phyloP scores from a whole-genome alignment of 2,329 filamentous ascomycete species.

The Pseudogymnoascus sp. region DNA sequence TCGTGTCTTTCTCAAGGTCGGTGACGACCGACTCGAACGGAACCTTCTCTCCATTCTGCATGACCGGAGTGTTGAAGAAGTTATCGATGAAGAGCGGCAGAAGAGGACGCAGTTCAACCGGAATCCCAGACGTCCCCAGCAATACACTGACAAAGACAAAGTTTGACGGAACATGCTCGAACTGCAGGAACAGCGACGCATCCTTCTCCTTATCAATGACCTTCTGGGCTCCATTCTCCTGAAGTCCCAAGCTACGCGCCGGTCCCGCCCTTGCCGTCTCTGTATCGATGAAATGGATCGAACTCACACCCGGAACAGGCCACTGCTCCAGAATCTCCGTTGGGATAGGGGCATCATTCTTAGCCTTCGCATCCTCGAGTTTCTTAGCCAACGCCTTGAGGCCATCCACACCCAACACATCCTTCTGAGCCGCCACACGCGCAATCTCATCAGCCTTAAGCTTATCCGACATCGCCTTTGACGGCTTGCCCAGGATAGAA shows the following conservation, averaged over 20 bases:
- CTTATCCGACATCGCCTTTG: conserved; percentile 66
- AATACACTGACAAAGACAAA: conserved; percentile 82
- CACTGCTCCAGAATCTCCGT: conserved; percentile 72
- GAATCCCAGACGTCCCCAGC: conserved; percentile 68
- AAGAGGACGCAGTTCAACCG: conserved; percentile 75
- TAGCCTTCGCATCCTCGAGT: conserved; percentile 73
- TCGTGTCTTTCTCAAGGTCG: conserved; percentile 82
- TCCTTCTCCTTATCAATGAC: conserved; percentile 61
- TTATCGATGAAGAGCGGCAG: conserved; percentile 79
- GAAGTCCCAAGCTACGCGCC: conserved; percentile 61
- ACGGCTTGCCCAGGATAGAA: conserved; percentile 82
- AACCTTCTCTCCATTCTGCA: conserved; percentile 64
- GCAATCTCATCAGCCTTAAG: conserved; percentile 74
- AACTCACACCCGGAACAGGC: conserved; percentile 74
- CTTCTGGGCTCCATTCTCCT: conserved; percentile 63
- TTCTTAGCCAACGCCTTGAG: conserved; percentile 65
- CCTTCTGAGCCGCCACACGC: conserved; percentile 69
- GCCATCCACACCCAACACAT: conserved; percentile 73
- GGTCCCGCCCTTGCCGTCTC: conserved; percentile 74
- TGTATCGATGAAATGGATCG: conserved; percentile 90
- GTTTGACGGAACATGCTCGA: conserved; percentile 86
- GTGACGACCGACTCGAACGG: conserved; percentile 90
- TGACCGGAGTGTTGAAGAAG: conserved; percentile 89
- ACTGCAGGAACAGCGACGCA: conserved; percentile 81
- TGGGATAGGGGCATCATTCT: conserved; percentile 84